Base-by-base conservation (phyloP, 495 filamentous ascomycete species). In the Aspergillus steynii region DNA sequence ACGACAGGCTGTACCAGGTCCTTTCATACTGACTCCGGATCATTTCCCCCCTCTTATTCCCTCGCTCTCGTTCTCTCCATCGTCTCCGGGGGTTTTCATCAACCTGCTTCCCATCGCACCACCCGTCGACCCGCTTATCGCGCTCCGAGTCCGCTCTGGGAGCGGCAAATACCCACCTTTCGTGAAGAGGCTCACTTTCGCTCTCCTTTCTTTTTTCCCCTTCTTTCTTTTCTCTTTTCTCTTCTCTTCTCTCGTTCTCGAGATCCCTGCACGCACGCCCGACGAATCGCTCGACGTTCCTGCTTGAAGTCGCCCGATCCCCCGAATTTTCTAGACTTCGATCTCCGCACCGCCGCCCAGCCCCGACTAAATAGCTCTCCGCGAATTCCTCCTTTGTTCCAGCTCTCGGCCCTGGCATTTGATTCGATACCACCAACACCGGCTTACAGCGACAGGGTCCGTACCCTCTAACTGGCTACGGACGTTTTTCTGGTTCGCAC, bases 1-100 rank as follows among this genome's bases (percentile, higher is more conserved):
- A 49, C 55, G 56, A 53, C 25, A 54, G 53, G 46, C 27, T 61
- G 52, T 26, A 61, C 52, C 27, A 29, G 53, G 9, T 49, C 20
- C 34, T n/a, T 28, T 50, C 48, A 50, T 50, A 12, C 34, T 55
- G 32, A 55, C 27, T 34, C 45, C 55, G 32, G 45, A 26, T 12
- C 29, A 29, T 57, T 50, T 50, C 34, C 27, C 20, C 37, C 29
- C 45, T 45, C 32, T 57, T 57, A 20, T 50, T 32, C 28, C 45
- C 45, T 31, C 55, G 32, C 4, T 32, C 45, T 31, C 55, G 32
- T 5, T 32, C 52, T 25, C 52, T 34, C 52, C 34, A 8, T 37
- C 34, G 5, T 12, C 34, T 7, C 34, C 34, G 34, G 9, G 34
- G 4, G 34, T 12, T 37, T 8, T 37, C 34, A 2, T 12, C 34